Percentiles rank a stretch among this genome's conserved stretches.
These are phyloP conservation scores for Tripterygium wilfordii DNA, from an alignment of 177 flowering plant species.

Conservation along the genomic window DNA sequence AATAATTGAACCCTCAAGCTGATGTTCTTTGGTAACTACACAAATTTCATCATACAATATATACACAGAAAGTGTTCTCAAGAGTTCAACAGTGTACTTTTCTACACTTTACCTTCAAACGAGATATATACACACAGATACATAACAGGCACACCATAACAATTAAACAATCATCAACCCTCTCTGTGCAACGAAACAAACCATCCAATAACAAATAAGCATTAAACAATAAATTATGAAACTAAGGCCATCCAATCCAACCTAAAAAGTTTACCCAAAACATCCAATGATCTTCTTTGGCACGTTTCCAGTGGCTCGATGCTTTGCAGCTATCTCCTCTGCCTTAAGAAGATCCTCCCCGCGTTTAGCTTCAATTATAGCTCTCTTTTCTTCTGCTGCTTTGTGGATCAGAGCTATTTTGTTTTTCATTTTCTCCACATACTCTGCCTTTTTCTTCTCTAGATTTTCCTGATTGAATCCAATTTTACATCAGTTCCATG, in stretches of 20 bases:
- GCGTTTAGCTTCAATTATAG: conserved; percentile 60
- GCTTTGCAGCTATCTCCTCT: conserved; percentile 76
- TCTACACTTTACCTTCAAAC: conserved; percentile 1
- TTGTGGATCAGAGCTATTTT: conserved; percentile 63
- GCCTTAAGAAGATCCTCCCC: conserved; percentile 79
- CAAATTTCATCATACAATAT: too few relatives aligned
- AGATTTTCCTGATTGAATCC: conserved; percentile 44
- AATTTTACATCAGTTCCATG: too few relatives aligned
- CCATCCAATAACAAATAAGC: conserved; percentile 4
- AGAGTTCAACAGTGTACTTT: conserved; percentile 4
- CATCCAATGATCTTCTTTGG: conserved; percentile 49
- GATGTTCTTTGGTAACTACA: too few relatives aligned
- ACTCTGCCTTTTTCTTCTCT: conserved; percentile 80
- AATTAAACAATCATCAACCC: background rate
- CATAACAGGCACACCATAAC: conserved; percentile 11
- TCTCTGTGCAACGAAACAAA: conserved; percentile 7
- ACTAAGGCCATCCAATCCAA: background rate
- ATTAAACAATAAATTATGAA: background rate
- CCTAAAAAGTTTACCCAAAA: conserved; percentile 8
- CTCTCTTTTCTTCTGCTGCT: conserved; percentile 79
- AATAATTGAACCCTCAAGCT: too few relatives aligned
- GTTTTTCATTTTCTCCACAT: conserved; percentile 73
- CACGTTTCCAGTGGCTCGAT: conserved; percentile 55
- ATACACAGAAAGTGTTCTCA: too few relatives aligned
- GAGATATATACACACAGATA: conserved; percentile 4